These are phyloP conservation scores for Penicillium sp. DNA, from an alignment of 2,329 filamentous ascomycete species.

Conservation along the genomic window DNA sequence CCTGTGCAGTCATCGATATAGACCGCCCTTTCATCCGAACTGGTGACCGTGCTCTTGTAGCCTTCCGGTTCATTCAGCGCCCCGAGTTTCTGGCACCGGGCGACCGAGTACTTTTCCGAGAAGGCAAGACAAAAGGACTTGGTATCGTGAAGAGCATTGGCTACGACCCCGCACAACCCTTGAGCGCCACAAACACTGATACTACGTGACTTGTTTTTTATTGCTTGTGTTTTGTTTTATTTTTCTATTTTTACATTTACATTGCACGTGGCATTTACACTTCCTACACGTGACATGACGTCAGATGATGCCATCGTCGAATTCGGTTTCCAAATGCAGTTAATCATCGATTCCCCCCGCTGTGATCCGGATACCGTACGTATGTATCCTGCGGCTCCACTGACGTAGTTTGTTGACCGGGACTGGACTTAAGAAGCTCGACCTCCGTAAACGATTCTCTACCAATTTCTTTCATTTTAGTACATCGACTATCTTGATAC, in stretches of 20 bases:
- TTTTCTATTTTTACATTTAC: too few species aligned
- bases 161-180: slow-evolving; percentile 65
- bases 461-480: background rate
- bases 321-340: background rate
- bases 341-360: background rate
- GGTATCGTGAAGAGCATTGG: slow-evolving; percentile 90
- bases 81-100: slow-evolving; percentile 88
- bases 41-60: slow-evolving; percentile 87
- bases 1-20: slow-evolving; percentile 94
- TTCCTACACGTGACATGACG: slow-evolving; percentile 20
- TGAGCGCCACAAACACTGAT: slow-evolving; percentile 33
- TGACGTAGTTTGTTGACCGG: slow-evolving; percentile 14
- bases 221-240: too few species aligned
- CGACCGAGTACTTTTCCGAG: slow-evolving; percentile 85
- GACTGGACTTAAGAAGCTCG: background rate
- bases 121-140: slow-evolving; percentile 89
- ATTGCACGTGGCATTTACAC: background rate
- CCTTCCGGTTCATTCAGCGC: slow-evolving; percentile 89
- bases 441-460: background rate
- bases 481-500: background rate
- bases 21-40: slow-evolving; percentile 94
- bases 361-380: background rate
- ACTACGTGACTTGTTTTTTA: too few species aligned
- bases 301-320: slow-evolving; percentile 17
- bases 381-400: slow-evolving; percentile 7